Base-by-base conservation (phyloP, 352 stramenopile genomes). In the Labyrinthula sp. region DNA sequence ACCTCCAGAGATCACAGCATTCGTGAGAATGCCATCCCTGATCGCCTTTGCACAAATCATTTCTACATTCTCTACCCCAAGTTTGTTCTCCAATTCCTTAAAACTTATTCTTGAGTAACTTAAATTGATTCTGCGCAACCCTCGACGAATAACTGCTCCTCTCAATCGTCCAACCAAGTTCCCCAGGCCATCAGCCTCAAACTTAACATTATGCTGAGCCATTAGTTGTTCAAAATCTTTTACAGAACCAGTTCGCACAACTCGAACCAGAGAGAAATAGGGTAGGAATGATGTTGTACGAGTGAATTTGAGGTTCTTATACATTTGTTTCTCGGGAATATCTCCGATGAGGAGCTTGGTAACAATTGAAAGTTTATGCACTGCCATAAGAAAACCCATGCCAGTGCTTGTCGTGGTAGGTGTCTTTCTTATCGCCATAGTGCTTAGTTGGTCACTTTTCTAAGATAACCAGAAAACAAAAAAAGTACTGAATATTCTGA, bases 11-110 rank as follows among this genome's bases (percentile, higher is more conserved):
- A 98, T 92, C 18, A 86, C 79, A 1, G 83, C 89, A 12, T 52
- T 35, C 60, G 95, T 84, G 50, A 98, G 92, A 5, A 98, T 85
- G 22, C 89, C 89, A 66, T 98, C 89, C 15, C 78, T 66, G 45
- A 97, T 94, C 15, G 86, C 86, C 70, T 95, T 96, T 30, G 86
- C 82, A 38, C 88, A 92, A 39, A 96, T 81, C 60, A 93, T 95
- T 62, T 98, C 87, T 5, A 87, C 86, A 23, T 78, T 85, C 30
- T 76, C 72, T 18, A 98, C 67, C 25, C 82, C 79, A 20, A 96
- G 67, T 45, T 90, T 85, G 30, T 74, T 56, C 15, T 79, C 82
- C 59, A 96, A 83, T 61, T 97, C 89, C 22, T 77, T 59, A 25
- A 89, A 61, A 15, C 65, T 77, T 28, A 89, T 70, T 8, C 69